A percentile compares a stretch with the other conserved stretches of the same genome.
These are phyloP conservation scores for Pelagophyceae sp. DNA, from an alignment of 352 stramenopile species.

Conservation along the genomic window DNA sequence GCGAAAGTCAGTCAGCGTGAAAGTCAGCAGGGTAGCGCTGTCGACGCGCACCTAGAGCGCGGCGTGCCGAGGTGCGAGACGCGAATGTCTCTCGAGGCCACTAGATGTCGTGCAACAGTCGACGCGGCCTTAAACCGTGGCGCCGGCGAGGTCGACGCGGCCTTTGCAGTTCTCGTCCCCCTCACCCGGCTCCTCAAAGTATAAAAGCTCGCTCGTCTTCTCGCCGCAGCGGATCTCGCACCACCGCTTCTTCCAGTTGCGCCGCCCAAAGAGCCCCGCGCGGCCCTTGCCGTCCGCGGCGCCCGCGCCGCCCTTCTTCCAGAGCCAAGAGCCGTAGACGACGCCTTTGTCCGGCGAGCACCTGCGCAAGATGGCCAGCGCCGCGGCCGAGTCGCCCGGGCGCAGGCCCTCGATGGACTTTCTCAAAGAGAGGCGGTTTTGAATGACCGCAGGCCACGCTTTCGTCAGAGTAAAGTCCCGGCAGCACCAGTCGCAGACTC, in stretches of 20 bases:
- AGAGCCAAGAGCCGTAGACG: not conserved
- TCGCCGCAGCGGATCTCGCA: constrained; percentile 44
- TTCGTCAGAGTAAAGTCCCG: not conserved
- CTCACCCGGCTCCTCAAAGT: not conserved
- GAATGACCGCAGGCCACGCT: not conserved
- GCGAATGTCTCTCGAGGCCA: too few species aligned
- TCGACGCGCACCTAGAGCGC: too few species aligned
- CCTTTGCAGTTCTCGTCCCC: not conserved
- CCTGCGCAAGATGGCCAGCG: not conserved
- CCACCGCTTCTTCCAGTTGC: constrained; percentile 52
- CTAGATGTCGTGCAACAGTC: too few species aligned
- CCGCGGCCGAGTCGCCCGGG: not conserved
- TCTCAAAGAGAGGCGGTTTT: not conserved
- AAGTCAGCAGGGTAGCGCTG: not conserved
- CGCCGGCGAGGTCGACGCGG: not conserved
- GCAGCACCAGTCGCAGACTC: constrained; percentile 13
- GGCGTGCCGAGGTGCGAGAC: too few species aligned
- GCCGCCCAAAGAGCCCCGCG: constrained; percentile 39
- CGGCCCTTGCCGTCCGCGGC: constrained; percentile 7
- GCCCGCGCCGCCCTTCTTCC: not conserved
- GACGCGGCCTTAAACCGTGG: not conserved
- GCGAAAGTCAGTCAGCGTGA: not conserved
- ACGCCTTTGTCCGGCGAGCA: too few species aligned
- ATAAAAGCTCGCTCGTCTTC: constrained; percentile 33
- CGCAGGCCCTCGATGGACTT: not conserved